Conservation (phyloP, 2,329 filamentous ascomycete species). For the Dactylellina leptospora region DNA sequence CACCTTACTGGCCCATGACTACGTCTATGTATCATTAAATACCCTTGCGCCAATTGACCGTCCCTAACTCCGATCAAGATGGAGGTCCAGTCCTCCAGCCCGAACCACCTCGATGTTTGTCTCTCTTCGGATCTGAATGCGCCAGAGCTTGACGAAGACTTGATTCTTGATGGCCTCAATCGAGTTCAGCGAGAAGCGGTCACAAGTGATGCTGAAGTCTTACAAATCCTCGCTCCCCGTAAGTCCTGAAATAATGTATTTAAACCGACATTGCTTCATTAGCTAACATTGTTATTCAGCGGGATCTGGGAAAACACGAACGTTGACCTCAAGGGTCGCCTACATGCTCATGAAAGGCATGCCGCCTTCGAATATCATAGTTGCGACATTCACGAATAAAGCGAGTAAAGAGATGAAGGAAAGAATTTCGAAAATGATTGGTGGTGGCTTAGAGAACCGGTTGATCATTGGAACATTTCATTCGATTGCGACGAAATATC, state of each 20-base stretch:
- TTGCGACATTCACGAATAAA: constrained; percentile 97
- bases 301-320: constrained; percentile 90
- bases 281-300: constrained; percentile 65
- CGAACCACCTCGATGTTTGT: too few species aligned
- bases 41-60: neutral
- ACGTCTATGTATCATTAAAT: neutral
- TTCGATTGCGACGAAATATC: constrained; percentile 85
- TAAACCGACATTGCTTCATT: neutral
- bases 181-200: constrained; percentile 71
- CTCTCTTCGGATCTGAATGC: too few species aligned
- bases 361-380: constrained; percentile 85
- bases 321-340: constrained; percentile 88
- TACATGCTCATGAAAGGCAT: constrained; percentile 71
- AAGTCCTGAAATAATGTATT: constrained; percentile 59
- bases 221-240: constrained; percentile 74
- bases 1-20: neutral
- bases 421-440: constrained; percentile 82
- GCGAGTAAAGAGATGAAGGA: constrained; percentile 93
- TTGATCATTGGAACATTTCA: constrained; percentile 94
- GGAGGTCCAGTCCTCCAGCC: constrained; percentile 10
- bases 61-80: neutral
- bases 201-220: constrained; percentile 67
- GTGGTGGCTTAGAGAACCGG: constrained; percentile 75
- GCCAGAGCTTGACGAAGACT: constrained; percentile 62
- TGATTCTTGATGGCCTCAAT: constrained; percentile 71